These are phyloP conservation scores for Lodderomyces jiufengensis DNA, from an alignment of 1,139 yeast genomes.

Conservation along the genomic window DNA sequence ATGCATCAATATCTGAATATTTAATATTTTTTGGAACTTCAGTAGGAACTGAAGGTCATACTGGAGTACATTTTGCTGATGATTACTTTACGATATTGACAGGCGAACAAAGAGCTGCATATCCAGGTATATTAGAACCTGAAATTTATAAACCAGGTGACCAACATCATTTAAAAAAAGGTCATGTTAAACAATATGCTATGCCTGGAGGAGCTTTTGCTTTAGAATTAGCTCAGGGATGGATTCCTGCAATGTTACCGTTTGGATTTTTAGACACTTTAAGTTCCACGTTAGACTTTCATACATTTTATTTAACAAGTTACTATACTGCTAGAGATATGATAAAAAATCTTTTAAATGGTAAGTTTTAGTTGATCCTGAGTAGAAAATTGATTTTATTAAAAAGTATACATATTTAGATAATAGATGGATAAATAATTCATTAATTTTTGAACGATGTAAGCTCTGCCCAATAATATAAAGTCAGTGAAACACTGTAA, in stretches of 20 bases:
- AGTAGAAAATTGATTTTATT: too few relatives aligned
- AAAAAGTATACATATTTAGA: neutral
- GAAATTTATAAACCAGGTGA: conserved; percentile 78
- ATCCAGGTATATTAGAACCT: conserved; percentile 55
- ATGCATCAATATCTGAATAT: conserved; percentile 93
- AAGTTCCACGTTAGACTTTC: conserved; percentile 75
- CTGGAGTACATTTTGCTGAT: conserved; percentile 93
- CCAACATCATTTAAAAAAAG: conserved; percentile 72
- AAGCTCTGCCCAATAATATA: too few relatives aligned
- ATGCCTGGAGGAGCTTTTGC: conserved; percentile 86
- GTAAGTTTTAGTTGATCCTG: conserved; percentile 64
- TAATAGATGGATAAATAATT: neutral
- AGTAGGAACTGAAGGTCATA: conserved; percentile 92
- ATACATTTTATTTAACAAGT: conserved; percentile 64
- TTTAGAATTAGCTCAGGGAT: conserved; percentile 94
- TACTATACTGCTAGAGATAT: conserved; percentile 76
- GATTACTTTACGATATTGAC: conserved; percentile 88
- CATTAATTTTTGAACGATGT: too few relatives aligned
- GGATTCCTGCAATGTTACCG: conserved; percentile 97
- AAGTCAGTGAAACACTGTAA: too few relatives aligned
- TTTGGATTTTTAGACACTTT: conserved; percentile 84
- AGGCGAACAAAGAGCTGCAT: conserved; percentile 76
- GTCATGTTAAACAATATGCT: conserved; percentile 74
- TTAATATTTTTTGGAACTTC: conserved; percentile 86
- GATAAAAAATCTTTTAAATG: conserved; percentile 60